These are phyloP conservation scores for Yarrowia sp. DNA, from an alignment of 805 yeast genomes.

Conservation along the genomic window DNA sequence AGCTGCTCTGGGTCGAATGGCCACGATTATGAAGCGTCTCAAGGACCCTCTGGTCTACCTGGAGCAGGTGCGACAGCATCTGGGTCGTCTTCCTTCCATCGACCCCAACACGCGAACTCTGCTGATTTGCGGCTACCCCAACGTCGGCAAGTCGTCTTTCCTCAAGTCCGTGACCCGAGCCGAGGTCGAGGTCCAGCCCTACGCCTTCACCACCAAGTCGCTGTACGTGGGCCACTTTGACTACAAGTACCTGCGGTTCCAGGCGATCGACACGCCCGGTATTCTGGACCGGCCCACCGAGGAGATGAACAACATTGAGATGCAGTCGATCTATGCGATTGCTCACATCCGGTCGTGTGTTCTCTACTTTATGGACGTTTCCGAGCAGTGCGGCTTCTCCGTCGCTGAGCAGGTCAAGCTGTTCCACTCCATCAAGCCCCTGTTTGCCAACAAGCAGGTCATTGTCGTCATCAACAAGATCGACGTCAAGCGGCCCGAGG, in stretches of 20 bases:
- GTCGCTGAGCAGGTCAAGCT: constrained; percentile 96
- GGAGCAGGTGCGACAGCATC: constrained; percentile 98
- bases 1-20: constrained; percentile 99
- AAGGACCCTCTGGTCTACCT: constrained; percentile 90
- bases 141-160: constrained; percentile 97
- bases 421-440: constrained; percentile 94
- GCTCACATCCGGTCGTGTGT: constrained; percentile 98
- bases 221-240: constrained; percentile 98
- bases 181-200: constrained; percentile 98
- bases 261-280: constrained; percentile 99
- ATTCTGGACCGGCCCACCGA: constrained; percentile 97
- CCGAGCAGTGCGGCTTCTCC: constrained; percentile 98
- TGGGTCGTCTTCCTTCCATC: constrained; percentile 96
- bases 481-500: constrained; percentile 83
- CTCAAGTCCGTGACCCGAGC: constrained; percentile 92
- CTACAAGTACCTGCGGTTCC: constrained; percentile 95
- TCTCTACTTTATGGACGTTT: constrained; percentile 94
- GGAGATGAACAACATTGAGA: constrained; percentile 99
- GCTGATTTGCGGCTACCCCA: constrained; percentile 97
- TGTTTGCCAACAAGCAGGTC: constrained; percentile 95
- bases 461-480: constrained; percentile 93
- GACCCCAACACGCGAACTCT: constrained; percentile 98
- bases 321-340: constrained; percentile 98
- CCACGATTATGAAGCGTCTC: constrained; percentile 90
- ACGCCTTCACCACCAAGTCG: constrained; percentile 98